These are phyloP conservation scores for Nannizziopsis barbatae DNA, from an alignment of 2,329 filamentous ascomycete species.

Conservation along the genomic window DNA sequence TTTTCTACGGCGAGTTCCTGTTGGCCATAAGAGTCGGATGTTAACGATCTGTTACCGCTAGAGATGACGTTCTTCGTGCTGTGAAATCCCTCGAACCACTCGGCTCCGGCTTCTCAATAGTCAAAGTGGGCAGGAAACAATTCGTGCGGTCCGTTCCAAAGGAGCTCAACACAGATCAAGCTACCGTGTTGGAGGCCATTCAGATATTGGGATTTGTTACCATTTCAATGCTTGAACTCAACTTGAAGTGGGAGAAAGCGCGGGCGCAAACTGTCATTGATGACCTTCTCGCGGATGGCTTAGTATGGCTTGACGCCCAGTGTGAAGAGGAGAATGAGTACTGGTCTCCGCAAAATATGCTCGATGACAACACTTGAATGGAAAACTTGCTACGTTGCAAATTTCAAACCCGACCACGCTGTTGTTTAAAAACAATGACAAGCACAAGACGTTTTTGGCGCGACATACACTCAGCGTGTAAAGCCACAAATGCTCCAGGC, in stretches of 20 bases:
- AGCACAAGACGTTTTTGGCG: neutral
- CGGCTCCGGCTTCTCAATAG: slow-evolving; percentile 74
- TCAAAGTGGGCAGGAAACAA: slow-evolving; percentile 69
- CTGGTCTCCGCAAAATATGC: slow-evolving; percentile 50
- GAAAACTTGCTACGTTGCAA: neutral
- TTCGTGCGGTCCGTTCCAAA: slow-evolving; percentile 91
- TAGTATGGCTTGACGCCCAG: slow-evolving; percentile 91
- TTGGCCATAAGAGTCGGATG: neutral
- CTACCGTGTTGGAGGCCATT: slow-evolving; percentile 78
- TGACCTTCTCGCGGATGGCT: slow-evolving; percentile 73
- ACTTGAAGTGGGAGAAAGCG: slow-evolving; percentile 73
- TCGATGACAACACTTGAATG: slow-evolving; percentile 33
- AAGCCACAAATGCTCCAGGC: too few species aligned
- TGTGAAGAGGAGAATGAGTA: slow-evolving; percentile 71
- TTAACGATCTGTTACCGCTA: slow-evolving; percentile 22
- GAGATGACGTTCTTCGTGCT: slow-evolving; percentile 81
- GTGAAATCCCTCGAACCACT: slow-evolving; percentile 79
- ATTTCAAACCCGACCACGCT: too few species aligned
- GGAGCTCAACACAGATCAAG: slow-evolving; percentile 90
- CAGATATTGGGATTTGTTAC: slow-evolving; percentile 85
- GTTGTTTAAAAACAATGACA: neutral
- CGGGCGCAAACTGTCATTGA: slow-evolving; percentile 82
- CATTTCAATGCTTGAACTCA: slow-evolving; percentile 75
- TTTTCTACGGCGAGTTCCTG: neutral
- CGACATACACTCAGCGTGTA: too few species aligned